Evolutionary conservation across 2,329 filamentous ascomycete genomes (phyloP).

Genomic region (Trichoderma koningii): DNA sequence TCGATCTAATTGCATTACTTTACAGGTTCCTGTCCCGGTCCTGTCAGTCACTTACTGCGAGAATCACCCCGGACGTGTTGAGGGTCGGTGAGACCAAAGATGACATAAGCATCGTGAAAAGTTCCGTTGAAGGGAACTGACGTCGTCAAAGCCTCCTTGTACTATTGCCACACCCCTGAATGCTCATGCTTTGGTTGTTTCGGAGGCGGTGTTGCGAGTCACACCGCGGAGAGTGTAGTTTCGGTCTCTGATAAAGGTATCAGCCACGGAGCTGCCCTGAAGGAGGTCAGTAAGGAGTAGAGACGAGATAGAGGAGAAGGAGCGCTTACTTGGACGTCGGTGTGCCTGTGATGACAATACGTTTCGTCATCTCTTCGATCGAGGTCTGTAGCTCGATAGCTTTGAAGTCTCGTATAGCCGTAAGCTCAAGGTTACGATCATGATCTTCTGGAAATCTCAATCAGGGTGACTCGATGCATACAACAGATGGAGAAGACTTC

Average conservation of each 20-base stretch:
- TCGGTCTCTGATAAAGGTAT: conserved; percentile 28
- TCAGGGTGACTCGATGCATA: not conserved
- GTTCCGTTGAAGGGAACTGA: conserved; percentile 31
- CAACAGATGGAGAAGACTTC: too few relatives aligned
- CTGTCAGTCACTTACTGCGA: conserved; percentile 43
- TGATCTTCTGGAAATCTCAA: not conserved
- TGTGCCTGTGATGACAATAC: conserved; percentile 16
- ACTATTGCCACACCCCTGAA: conserved; percentile 33
- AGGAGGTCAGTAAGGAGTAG: not conserved
- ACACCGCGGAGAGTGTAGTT: conserved; percentile 34
- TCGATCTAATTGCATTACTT: conserved; percentile 38
- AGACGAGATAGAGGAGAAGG: not conserved
- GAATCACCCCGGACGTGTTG: conserved; percentile 41
- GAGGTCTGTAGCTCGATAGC: not conserved
- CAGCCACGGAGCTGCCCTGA: conserved; percentile 32
- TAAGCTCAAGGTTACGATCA: not conserved
- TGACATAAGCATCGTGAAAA: conserved; percentile 33
- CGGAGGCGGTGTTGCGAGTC: conserved; percentile 32
- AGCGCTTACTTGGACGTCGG: conserved; percentile 10
- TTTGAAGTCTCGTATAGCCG: not conserved
- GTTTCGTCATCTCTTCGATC: conserved; percentile 6
- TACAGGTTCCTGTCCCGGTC: conserved; percentile 33
- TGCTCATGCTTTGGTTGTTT: conserved; percentile 29
- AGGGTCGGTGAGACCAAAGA: conserved; percentile 39
- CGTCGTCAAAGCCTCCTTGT: conserved; percentile 31